phyloP scores from a whole-genome alignment of 352 stramenopile genomes.

The Pythium scleroteichum region DNA sequence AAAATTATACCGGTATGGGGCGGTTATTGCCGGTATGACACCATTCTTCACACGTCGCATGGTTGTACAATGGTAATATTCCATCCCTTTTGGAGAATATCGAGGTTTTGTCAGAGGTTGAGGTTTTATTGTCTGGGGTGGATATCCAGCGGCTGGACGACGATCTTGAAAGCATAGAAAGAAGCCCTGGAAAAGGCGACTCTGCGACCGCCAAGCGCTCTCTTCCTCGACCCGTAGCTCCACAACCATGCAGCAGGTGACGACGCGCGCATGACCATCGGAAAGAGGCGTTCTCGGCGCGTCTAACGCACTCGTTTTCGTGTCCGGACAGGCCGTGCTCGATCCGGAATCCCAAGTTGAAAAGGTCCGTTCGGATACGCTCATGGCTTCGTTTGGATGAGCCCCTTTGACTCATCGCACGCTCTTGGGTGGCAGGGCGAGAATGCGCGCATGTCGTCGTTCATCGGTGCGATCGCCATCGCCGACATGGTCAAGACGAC shows the following conservation, averaged over 20 bases:
- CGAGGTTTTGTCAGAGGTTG: background rate
- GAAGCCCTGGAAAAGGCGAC: background rate
- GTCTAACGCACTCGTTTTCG: constrained; percentile 6
- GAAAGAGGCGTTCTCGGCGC: background rate
- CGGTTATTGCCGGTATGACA: too few relatives aligned
- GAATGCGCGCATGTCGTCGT: constrained; percentile 98
- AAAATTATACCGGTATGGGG: too few relatives aligned
- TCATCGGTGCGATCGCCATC: constrained; percentile 99
- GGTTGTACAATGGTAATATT: too few relatives aligned
- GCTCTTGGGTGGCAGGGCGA: too few relatives aligned
- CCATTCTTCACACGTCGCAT: too few relatives aligned
- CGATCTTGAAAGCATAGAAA: constrained; percentile 23
- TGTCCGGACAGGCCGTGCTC: constrained; percentile 46
- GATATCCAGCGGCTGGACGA: constrained; percentile 13
- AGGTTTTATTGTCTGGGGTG: constrained; percentile 18
- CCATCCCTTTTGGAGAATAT: too few relatives aligned
- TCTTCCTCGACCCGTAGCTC: constrained; percentile 1
- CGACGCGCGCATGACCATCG: background rate
- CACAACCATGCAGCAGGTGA: constrained; percentile 18
- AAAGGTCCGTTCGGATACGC: constrained; percentile 39
- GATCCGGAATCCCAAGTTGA: constrained; percentile 84
- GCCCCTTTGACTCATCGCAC: too few relatives aligned
- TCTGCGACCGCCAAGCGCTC: background rate
- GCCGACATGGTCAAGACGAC: constrained; percentile 99
- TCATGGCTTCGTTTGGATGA: too few relatives aligned